Evolutionary conservation across 495 filamentous ascomycete genomes (phyloP), one percentile per base, ranked within the genome.

Genomic region (Penicillium lagena): DNA sequence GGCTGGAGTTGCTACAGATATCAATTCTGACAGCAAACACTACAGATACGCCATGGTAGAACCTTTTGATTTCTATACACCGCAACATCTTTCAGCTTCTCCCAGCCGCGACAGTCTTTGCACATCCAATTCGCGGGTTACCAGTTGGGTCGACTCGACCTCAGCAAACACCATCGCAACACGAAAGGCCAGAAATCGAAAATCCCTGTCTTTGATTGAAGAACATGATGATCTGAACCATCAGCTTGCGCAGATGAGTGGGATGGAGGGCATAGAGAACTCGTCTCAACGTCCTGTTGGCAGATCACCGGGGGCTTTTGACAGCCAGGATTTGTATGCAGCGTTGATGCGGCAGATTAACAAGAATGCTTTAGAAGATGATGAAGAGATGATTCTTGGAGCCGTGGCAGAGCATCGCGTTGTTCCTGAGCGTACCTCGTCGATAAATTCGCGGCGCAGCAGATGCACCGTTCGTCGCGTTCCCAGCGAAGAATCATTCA

Each of bases 61-160:
- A 6, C 22, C 22, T 22, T 22, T 22, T 3, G 4, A 22, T 22
- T 22, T 22, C 22, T 0, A 22, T 22, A 22, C 6, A 4, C 22
- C 22, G 22, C 22, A 22, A 22, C 22, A 22, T 6, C 22, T 22
- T 6, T 22, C 4, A 22, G 22, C 6, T 4, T 22, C 22, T 22
- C 60, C 58, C 46, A 82, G 74, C 51, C 72, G 66, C 27, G 62
- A 58, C 40, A 78, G 60, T 48, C 42, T 73, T 9, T 72, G 65
- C 15, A 76, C 79, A 17, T 76, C 78, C 12, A 76, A 66, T 39
- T 89, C 86, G 42, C 73, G 83, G 12, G 76, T 89, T 33, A 89
- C 84, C 11, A 91, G 87, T 56, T 89, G 86, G 87, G 74, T 77
- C 5, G 75, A 83, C 51, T 90, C 79, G 2, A 79, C 73, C 0